These are phyloP conservation scores for Neurospora intermedia DNA, from an alignment of 495 filamentous ascomycete genomes.

Conservation along the genomic window DNA sequence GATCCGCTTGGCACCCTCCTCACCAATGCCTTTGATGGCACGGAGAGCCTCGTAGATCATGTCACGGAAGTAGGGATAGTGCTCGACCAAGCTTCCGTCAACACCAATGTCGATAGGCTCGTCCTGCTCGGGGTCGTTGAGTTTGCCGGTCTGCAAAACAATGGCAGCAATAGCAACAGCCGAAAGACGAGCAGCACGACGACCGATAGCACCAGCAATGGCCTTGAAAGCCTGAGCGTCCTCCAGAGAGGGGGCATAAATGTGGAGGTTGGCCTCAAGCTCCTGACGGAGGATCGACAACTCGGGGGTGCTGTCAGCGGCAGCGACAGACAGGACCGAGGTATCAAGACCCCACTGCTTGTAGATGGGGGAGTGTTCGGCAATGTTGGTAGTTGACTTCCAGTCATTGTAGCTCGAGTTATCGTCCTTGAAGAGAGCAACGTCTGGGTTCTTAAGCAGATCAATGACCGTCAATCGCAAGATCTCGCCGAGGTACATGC, in stretches of 20 bases:
- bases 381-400: conserved; percentile 56
- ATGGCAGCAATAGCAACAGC: conserved; percentile 80
- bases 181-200: conserved; percentile 77
- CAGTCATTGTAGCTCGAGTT: conserved; percentile 53
- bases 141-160: conserved; percentile 59
- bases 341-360: conserved; percentile 86
- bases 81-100: conserved; percentile 82
- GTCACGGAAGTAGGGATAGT: conserved; percentile 78
- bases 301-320: conserved; percentile 57
- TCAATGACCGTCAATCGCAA: conserved; percentile 63
- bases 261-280: conserved; percentile 62
- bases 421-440: conserved; percentile 59
- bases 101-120: conserved; percentile 80
- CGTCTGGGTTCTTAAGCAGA: conserved; percentile 48
- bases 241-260: conserved; percentile 57
- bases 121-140: conserved; percentile 32
- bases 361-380: conserved; percentile 53
- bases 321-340: conserved; percentile 68
- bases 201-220: conserved; percentile 72
- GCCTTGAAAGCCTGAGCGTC: conserved; percentile 76
- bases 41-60: conserved; percentile 64
- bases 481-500: conserved; percentile 98
- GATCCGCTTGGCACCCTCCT: conserved; percentile 62
- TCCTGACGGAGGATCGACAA: conserved; percentile 57
- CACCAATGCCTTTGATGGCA: conserved; percentile 60